Percentiles rank a stretch among this genome's conserved stretches.
These are phyloP conservation scores for Amyloporia xantha DNA, from an alignment of 768 basidiomycete genomes.

Conservation along the genomic window DNA sequence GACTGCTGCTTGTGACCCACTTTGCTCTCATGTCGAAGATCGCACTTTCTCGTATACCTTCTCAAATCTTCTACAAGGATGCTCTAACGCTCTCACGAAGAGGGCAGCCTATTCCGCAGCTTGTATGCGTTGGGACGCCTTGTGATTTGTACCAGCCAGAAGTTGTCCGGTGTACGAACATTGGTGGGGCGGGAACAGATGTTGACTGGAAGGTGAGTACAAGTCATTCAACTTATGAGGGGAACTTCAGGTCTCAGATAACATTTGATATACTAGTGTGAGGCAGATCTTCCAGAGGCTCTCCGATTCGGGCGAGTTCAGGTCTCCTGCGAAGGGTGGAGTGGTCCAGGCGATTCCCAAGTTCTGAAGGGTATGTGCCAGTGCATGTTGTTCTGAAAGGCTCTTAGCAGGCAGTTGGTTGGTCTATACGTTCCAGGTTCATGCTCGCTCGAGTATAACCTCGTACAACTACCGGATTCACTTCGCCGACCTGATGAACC, in stretches of 20 bases:
- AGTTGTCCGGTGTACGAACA: constrained; percentile 76
- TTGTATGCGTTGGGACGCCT: constrained; percentile 72
- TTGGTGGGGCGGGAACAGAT: constrained; percentile 70
- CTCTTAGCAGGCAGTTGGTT: not conserved
- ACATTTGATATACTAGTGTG: constrained; percentile 47
- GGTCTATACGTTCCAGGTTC: constrained; percentile 46
- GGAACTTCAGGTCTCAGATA: not conserved
- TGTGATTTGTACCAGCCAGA: constrained; percentile 78
- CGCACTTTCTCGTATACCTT: constrained; percentile 61
- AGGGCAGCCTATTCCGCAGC: constrained; percentile 65
- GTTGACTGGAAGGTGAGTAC: constrained; percentile 84
- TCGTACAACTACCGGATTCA: constrained; percentile 56
- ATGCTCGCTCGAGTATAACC: constrained; percentile 79
- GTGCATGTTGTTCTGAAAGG: not conserved
- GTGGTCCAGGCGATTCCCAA: constrained; percentile 69
- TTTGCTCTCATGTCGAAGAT: constrained; percentile 24
- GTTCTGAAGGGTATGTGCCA: constrained; percentile 68
- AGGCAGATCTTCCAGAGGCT: constrained; percentile 80
- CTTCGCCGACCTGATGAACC: constrained; percentile 18
- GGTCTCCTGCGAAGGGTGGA: constrained; percentile 91
- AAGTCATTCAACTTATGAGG: not conserved
- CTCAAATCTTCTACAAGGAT: constrained; percentile 75
- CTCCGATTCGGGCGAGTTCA: constrained; percentile 81
- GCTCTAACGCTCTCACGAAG: constrained; percentile 59
- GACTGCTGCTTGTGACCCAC: no score